A percentile compares a stretch with the other conserved stretches of the same genome.
Conservation (phyloP, 768 basidiomycete genomes). For the Mycena galericulata region DNA sequence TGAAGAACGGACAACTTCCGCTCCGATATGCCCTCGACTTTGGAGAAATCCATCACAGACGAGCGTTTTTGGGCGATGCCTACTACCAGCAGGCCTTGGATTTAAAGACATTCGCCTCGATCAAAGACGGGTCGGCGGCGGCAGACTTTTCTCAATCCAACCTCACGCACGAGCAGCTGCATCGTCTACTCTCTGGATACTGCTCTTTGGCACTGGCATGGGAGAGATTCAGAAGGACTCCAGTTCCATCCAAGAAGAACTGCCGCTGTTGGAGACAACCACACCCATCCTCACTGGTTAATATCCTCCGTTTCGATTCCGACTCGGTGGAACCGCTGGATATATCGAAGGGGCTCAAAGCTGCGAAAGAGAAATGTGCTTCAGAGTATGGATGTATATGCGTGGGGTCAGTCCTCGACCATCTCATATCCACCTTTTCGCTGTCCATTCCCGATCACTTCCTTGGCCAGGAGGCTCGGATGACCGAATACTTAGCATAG, state of each 20-base stretch:
- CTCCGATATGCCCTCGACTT: slow-evolving; percentile 24
- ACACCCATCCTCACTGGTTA: neutral
- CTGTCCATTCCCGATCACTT: too few relatives aligned
- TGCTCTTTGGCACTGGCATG: slow-evolving; percentile 16
- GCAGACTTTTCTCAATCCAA: slow-evolving; percentile 7
- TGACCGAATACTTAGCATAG: too few relatives aligned
- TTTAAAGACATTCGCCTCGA: neutral
- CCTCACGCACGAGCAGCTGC: neutral
- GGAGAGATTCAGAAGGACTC: neutral
- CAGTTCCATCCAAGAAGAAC: neutral
- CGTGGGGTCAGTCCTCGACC: too few relatives aligned
- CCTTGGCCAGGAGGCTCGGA: too few relatives aligned
- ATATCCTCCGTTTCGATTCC: neutral
- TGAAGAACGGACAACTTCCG: slow-evolving; percentile 8
- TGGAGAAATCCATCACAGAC: slow-evolving; percentile 15
- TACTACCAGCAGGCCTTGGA: slow-evolving; percentile 19
- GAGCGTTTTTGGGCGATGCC: neutral
- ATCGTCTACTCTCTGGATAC: slow-evolving; percentile 13
- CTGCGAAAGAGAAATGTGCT: too few relatives aligned
- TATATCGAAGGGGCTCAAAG: too few relatives aligned
- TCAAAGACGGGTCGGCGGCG: neutral
- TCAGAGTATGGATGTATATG: too few relatives aligned
- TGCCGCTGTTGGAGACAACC: too few relatives aligned
- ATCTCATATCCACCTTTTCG: too few relatives aligned
- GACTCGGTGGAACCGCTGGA: neutral